Base-by-base conservation (phyloP, 371 early-diverging fungal genomes). In the Mucor racemosus region DNA sequence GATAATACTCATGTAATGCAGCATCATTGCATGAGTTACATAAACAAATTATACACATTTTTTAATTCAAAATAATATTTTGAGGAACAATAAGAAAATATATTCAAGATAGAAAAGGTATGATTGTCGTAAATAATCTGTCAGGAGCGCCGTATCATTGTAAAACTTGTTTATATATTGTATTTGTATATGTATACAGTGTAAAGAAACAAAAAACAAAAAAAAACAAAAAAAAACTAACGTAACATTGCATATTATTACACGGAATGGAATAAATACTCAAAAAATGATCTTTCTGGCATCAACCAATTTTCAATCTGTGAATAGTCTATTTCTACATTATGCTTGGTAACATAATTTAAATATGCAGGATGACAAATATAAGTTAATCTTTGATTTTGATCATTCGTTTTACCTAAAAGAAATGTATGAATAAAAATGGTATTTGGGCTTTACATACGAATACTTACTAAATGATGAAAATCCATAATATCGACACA, bases 401-500 rank as follows among this genome's bases (percentile, higher is more conserved):
- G 66, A 56, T 68, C 78, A 60, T 53, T 60, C 33, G 53, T 54
- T 34, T 40, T 71, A 55, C 42, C 50, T 36, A 40, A 15, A 26
- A 26, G 26, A 26, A 55, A 62, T 42, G 38, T 38, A 46, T 46
- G 11, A 11, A 19, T 21, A 50, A 26, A 26, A 13, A 53, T 53
- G 10, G 19, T n/a, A 19, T 44, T 35, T 50, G 7, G 7, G 9
- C 5, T 6, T 5, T 4, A 21, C 14, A 17, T 21, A 17, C 31
- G 34, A 9, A 19, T 35, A 58, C 65, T 75, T 68, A 78, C 78
- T 78, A 19, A 71, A 73, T 0, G 78, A 78, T 40, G 42, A 26
- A 14, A 78, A 60, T 15, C 67, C 64, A 56, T 78, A 78, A 48
- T 75, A 78, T 21, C 64, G 65, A 59, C 73, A 68, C 67, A 78